A percentile compares a stretch with the other conserved stretches of the same genome.
phyloP scores from a whole-genome alignment of 768 basidiomycete genomes.

The Scleroderma citrinum region DNA sequence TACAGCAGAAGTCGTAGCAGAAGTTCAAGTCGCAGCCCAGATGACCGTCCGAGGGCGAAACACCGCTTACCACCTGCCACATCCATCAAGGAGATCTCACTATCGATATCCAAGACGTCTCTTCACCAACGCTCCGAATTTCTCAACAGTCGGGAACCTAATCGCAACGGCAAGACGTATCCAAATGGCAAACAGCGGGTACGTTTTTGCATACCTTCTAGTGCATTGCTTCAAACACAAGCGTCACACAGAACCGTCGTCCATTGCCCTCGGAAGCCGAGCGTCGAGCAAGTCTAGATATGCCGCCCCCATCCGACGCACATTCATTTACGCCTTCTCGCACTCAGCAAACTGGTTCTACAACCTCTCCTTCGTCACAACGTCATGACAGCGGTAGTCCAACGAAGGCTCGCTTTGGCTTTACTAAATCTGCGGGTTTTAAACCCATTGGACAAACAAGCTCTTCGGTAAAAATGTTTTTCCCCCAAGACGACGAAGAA shows the following conservation, averaged over 20 bases:
- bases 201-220: constrained; percentile 5
- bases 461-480: constrained; percentile 68
- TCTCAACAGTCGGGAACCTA: constrained; percentile 14
- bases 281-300: constrained; percentile 23
- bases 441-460: constrained; percentile 55
- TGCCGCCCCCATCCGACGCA: constrained; percentile 28
- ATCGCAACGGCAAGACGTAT: constrained; percentile 32
- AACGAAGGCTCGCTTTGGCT: constrained; percentile 11
- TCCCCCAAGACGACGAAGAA: constrained; percentile 75
- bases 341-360: constrained; percentile 7
- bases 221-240: constrained; percentile 8
- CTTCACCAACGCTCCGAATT: constrained; percentile 18
- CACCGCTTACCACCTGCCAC: constrained; percentile 57
- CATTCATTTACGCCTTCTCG: constrained; percentile 13
- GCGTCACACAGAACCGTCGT: constrained; percentile 11
- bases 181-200: constrained; percentile 35
- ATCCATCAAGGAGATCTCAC: constrained; percentile 31
- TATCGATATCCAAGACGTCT: constrained; percentile 28
- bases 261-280: constrained; percentile 17
- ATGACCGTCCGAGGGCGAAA: constrained; percentile 45
- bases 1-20: constrained; percentile 51
- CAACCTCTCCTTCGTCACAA: constrained; percentile 7
- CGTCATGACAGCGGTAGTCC: constrained; percentile 16
- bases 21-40: constrained; percentile 48
- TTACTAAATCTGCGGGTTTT: constrained; percentile 46